Base-by-base conservation (phyloP, 352 stramenopile species). In the Phytophthora litchii region DNA sequence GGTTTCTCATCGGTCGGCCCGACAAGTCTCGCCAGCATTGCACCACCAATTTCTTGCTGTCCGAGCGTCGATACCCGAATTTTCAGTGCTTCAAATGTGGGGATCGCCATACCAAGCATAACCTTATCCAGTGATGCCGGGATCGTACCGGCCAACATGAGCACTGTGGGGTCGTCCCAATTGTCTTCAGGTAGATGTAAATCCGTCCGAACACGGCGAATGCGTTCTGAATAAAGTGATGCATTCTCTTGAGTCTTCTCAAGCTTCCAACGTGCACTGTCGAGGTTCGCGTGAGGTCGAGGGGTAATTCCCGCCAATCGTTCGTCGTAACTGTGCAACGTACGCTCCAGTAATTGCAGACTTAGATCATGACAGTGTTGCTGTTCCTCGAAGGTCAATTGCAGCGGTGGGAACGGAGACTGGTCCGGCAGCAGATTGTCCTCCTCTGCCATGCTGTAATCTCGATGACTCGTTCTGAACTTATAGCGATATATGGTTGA, bases 21-120 rank as follows among this genome's bases (percentile, higher is more conserved):
- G 10, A 74, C 52, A 17, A 89, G 72, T 58, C 67, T 79, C 41
- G 81, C 76, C 47, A 89, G 73, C 64, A 89, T 73, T 41, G 72
- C 72, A 29, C 67, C 70, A 43, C 77, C 44, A 23, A 69, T 52
- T 23, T 72, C 51, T 25, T 65, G 54, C 11, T 67, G 64, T 11
- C 52, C 63, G 5, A 72, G 49, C 12, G 63, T 67, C 5, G 63
- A 48, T 8, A 70, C 42, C 3, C 67, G 80, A 8, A 78, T 44
- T 58, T 70, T 51, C 10, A 76, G 70, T 36, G 74, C 42, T 60
- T 83, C 72, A 17, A 83, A 80, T 9, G 76, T 68, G 3, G 67
- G 67, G 2, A 65, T 59, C 0, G 60, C 19, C 37, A 85, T 71
- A 13, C 82, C 78, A 47, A 83, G 79, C 78, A 90, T 87, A 48